Conservation (phyloP, 2,329 filamentous ascomycete species). For the Aspergillus puulaauensis region DNA sequence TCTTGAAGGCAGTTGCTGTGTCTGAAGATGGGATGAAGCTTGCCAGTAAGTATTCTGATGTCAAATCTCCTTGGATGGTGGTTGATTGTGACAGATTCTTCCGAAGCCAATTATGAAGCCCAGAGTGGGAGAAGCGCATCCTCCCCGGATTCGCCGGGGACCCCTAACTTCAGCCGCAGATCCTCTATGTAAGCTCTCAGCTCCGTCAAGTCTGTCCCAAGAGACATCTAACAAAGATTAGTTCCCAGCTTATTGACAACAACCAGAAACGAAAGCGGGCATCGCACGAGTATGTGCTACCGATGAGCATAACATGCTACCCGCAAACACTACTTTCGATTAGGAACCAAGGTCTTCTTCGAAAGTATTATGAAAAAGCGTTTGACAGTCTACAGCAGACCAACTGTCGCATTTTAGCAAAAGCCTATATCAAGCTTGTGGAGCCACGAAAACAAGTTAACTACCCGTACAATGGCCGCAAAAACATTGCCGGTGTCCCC, state of each 20-base stretch:
- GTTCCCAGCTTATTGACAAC: conserved; percentile 9
- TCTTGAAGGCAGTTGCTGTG: conserved; percentile 29
- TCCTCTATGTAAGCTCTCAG: conserved; percentile 10
- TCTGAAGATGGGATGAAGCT: conserved; percentile 20
- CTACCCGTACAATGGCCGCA: conserved; percentile 37
- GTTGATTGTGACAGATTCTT: conserved; percentile 6
- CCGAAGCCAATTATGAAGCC: conserved; percentile 1
- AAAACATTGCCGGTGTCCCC: conserved; percentile 28
- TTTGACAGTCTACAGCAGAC: conserved; percentile 36
- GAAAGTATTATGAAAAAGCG: conserved; percentile 33
- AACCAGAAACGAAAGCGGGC: conserved; percentile 18
- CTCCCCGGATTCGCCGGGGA: conserved; percentile 17
- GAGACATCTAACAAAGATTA: background rate
- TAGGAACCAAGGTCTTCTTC: conserved; percentile 23
- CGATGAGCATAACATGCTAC: conserved; percentile 23
- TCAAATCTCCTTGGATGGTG: background rate
- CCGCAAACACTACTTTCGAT: conserved; percentile 27
- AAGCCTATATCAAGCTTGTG: conserved; percentile 37
- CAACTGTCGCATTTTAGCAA: conserved; percentile 36
- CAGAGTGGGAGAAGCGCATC: conserved; percentile 15
- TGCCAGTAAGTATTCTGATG: conserved; percentile 17
- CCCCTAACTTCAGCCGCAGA: conserved; percentile 6
- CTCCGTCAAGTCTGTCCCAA: background rate
- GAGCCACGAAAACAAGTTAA: conserved; percentile 39
- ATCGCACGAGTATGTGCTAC: conserved; percentile 21